Evolutionary conservation across 768 basidiomycete species (phyloP).

Genomic region (Harrya chromipes): DNA sequence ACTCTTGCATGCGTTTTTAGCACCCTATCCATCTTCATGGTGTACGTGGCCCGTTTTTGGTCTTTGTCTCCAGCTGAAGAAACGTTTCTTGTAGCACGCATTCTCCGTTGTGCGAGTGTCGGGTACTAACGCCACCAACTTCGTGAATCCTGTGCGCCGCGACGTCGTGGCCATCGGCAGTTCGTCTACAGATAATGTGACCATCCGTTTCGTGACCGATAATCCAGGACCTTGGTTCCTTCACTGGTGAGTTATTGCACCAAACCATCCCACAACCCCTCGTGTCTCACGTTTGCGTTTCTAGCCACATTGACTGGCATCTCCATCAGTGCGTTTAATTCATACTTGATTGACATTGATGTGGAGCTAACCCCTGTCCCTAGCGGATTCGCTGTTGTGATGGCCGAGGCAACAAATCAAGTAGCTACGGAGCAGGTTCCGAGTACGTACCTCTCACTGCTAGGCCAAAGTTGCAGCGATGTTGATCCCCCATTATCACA

Average conservation of each 20-base stretch:
- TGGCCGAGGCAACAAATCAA: constrained; percentile 21
- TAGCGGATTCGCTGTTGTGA: constrained; percentile 30
- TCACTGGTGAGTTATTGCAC: too few species aligned
- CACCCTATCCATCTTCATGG: constrained; percentile 44
- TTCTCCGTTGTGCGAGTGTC: constrained; percentile 38
- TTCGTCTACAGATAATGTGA: constrained; percentile 40
- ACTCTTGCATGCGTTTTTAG: constrained; percentile 9
- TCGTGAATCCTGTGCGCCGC: constrained; percentile 35
- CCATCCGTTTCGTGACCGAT: constrained; percentile 59
- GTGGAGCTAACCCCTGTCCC: neutral
- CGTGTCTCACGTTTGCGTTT: neutral
- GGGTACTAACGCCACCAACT: constrained; percentile 30
- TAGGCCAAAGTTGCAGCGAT: too few species aligned
- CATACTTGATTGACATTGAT: neutral
- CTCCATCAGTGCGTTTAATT: constrained; percentile 19
- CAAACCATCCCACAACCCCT: constrained; percentile 11
- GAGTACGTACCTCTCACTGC: constrained; percentile 14
- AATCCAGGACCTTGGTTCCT: constrained; percentile 68
- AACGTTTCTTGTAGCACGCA: constrained; percentile 22
- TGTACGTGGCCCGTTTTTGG: constrained; percentile 23
- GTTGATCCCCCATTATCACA: too few species aligned
- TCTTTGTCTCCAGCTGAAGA: neutral
- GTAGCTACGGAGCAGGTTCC: constrained; percentile 18
- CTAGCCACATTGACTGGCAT: constrained; percentile 32
- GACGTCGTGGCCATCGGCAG: constrained; percentile 31